Base-by-base conservation (phyloP, 75 land plant species). In the Pinus taeda region DNA sequence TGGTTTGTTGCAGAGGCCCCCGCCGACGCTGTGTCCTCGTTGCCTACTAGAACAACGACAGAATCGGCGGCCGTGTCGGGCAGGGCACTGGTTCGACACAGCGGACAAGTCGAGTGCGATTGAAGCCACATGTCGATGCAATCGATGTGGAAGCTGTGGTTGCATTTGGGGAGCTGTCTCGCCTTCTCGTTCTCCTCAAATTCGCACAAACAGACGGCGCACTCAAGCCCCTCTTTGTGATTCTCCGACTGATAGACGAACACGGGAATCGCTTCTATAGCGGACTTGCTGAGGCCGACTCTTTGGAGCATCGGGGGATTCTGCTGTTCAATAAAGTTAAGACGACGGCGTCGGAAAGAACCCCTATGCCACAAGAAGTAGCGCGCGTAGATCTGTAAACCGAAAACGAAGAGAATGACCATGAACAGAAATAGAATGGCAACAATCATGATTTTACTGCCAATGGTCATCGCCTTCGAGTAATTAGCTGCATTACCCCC, bases 81-180 rank as follows among this genome's bases (percentile, higher is more conserved):
- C 72, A 24, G 26, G 53, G 59, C 86, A 70, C 59, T 62, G 33
- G 74, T 42, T 15, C 89, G 79, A 73, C 89, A 87, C 15, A 87
- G 76, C 30, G 89, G 89, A 37, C 89, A 87, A 1, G 83, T 85
- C 18, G 79, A 76, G 37, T 87, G 89, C 36, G 89, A 87, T 26
- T 64, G 75, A 37, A 87, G 73, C 89, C 89, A 87, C 88, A 85
- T 87, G 79, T 87, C 89, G 64, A 87, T 87, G 76, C 89, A 87
- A 2, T 81, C 84, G 24, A 77, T 65, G 57, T 87, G 89, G 81
- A 85, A 87, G 20, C 24, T 60, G 56, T 87, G 89, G 36, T 72
- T 26, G 79, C 89, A 87, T 29, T 82, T 74, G 15, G 89, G 89
- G 36, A 87, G 75, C 14, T 61, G 24, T 42, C 87, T 71, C 6